Conservation (phyloP, 345 rosid genomes). For the Eucalyptus rudis region DNA sequence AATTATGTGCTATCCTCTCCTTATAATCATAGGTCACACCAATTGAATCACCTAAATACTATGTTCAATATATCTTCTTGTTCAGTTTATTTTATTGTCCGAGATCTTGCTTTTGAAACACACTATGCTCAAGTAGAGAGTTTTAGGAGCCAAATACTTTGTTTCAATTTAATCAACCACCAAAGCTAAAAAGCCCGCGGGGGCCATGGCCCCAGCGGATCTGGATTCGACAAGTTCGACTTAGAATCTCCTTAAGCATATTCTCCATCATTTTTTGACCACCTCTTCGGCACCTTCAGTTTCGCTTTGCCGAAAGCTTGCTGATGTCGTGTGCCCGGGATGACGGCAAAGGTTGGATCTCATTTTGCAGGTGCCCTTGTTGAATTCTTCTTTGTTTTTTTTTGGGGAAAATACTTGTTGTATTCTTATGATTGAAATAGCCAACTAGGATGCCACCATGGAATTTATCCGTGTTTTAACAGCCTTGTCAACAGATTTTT, state of each 20-base stretch:
- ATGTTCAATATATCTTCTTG: too few species aligned
- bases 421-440: background rate
- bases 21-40: background rate
- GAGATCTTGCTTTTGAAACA: background rate
- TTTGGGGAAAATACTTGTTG: background rate
- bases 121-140: background rate
- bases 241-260: background rate
- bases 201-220: background rate
- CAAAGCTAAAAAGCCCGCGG: background rate
- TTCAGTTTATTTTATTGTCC: too few species aligned
- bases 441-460: background rate
- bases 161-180: too few species aligned
- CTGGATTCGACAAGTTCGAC: background rate
- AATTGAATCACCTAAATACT: too few species aligned
- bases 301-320: background rate
- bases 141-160: background rate
- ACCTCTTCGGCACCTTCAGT: background rate
- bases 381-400: too few species aligned
- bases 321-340: background rate
- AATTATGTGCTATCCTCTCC: rapidly evolving
- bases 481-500: background rate
- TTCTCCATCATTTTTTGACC: background rate
- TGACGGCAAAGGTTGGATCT: background rate
- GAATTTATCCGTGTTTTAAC: background rate
- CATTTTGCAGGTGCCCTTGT: background rate